These are phyloP conservation scores for Metschnikowia sp. DNA, from an alignment of 805 yeast species.

Conservation along the genomic window DNA sequence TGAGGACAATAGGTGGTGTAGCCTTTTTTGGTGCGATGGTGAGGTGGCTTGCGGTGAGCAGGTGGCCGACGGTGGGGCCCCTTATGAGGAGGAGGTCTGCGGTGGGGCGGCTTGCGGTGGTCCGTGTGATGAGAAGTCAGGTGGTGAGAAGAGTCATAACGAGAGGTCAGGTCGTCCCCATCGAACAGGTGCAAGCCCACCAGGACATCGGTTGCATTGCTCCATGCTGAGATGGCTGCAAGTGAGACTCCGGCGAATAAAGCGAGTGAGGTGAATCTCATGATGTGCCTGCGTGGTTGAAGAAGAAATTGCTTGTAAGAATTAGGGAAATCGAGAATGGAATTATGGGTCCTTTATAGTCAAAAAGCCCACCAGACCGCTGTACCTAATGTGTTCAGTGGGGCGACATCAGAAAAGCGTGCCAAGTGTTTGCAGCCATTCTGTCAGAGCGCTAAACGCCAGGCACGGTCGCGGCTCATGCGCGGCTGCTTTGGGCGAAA, in stretches of 20 bases:
- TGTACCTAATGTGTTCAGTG: no score
- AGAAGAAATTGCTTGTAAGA: no score
- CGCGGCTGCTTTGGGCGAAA: background rate
- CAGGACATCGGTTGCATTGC: background rate
- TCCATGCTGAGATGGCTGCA: slow-evolving; percentile 4
- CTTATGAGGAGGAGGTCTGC: background rate
- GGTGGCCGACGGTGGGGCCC: background rate
- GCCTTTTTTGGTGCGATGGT: slow-evolving; percentile 20
- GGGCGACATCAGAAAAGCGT: background rate
- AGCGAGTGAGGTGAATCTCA: slow-evolving; percentile 8
- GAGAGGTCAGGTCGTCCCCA: background rate
- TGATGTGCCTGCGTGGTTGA: background rate
- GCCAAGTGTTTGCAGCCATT: slow-evolving; percentile 7
- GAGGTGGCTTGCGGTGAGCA: background rate
- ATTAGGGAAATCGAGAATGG: background rate
- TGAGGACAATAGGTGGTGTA: slow-evolving; percentile 40
- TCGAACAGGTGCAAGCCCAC: background rate
- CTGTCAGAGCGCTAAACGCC: slow-evolving; percentile 1
- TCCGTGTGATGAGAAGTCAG: background rate
- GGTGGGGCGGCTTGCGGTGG: slow-evolving; percentile 1
- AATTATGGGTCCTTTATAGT: background rate
- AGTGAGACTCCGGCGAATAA: slow-evolving; percentile 1
- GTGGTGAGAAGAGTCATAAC: background rate
- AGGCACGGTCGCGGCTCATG: slow-evolving; percentile 1
- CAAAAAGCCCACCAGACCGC: no score